A percentile compares a stretch with the other conserved stretches of the same genome.
Conservation (phyloP, 192 early-diverging fungal genomes). For the Chytriomyces hyalinus region DNA sequence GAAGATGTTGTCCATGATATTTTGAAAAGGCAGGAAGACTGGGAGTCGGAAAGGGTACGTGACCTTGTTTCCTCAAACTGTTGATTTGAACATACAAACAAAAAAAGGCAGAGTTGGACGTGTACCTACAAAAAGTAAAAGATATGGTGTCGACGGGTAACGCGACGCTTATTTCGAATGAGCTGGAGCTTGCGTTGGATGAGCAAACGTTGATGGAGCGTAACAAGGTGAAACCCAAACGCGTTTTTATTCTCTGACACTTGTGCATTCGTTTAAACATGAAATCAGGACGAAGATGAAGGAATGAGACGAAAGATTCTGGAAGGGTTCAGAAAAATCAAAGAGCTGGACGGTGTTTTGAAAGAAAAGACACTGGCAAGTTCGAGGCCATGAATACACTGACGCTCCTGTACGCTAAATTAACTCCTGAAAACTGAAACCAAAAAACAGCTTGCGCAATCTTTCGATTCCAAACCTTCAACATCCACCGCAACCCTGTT, state of each 20-base stretch:
- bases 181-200: neutral
- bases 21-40: slow-evolving; percentile 17
- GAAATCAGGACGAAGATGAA: slow-evolving; percentile 2
- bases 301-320: slow-evolving; percentile 29
- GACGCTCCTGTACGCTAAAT: neutral
- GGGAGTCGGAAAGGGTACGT: slow-evolving; percentile 17
- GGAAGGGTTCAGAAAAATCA: slow-evolving; percentile 44
- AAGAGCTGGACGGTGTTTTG: slow-evolving; percentile 47
- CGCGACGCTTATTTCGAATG: slow-evolving; percentile 7
- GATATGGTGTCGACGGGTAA: slow-evolving; percentile 12
- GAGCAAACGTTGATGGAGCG: neutral
- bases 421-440: neutral
- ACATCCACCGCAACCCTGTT: slow-evolving; percentile 34
- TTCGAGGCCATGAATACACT: neutral
- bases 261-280: neutral
- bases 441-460: slow-evolving; percentile 6
- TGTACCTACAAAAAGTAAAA: neutral
- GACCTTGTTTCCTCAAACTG: neutral
- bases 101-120: slow-evolving; percentile 3
- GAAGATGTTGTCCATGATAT: slow-evolving; percentile 21
- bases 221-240: neutral
- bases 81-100: neutral
- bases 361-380: slow-evolving; percentile 43
- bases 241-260: neutral
- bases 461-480: slow-evolving; percentile 31